Conservation (phyloP, 345 rosid genomes). For the Aethionema arabicum region DNA sequence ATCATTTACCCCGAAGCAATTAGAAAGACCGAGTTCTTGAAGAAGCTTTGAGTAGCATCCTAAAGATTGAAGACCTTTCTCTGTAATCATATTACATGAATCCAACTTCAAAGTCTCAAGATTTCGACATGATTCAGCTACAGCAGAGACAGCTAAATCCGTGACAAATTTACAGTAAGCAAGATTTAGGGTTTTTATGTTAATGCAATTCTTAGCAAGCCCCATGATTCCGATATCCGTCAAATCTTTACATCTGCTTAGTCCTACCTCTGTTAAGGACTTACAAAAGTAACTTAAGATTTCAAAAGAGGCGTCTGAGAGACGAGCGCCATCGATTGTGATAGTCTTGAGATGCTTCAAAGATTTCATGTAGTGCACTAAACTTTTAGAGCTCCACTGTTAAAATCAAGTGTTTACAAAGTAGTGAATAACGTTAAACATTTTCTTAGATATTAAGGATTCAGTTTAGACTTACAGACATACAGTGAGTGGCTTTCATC, state of each 20-base stretch:
- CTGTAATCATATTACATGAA: slow-evolving; percentile 79
- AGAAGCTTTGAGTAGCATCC: slow-evolving; percentile 60
- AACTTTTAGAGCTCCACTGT: slow-evolving; percentile 56
- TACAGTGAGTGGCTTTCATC: slow-evolving; percentile 65
- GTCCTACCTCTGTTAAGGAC: slow-evolving; percentile 62
- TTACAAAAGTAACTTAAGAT: slow-evolving; percentile 54
- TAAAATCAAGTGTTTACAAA: slow-evolving; percentile 15
- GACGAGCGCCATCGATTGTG: slow-evolving; percentile 59
- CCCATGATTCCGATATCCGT: slow-evolving; percentile 55
- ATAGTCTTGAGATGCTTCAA: slow-evolving; percentile 60
- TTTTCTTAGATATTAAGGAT: not conserved
- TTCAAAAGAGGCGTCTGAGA: slow-evolving; percentile 50
- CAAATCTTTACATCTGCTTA: slow-evolving; percentile 72
- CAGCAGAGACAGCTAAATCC: slow-evolving; percentile 66
- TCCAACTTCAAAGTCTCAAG: slow-evolving; percentile 75
- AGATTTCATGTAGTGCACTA: slow-evolving; percentile 45
- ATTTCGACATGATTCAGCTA: slow-evolving; percentile 64
- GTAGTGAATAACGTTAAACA: not conserved
- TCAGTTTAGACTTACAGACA: slow-evolving; percentile 47
- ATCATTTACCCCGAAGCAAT: slow-evolving; percentile 68
- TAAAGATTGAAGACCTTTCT: slow-evolving; percentile 67
- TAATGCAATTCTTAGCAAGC: slow-evolving; percentile 58
- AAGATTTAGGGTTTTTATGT: slow-evolving; percentile 57
- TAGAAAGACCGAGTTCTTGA: slow-evolving; percentile 87
- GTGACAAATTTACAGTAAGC: slow-evolving; percentile 72